These are phyloP conservation scores for Entelexis paramagnoliae DNA, from an alignment of 1,139 yeast species.

Conservation along the genomic window DNA sequence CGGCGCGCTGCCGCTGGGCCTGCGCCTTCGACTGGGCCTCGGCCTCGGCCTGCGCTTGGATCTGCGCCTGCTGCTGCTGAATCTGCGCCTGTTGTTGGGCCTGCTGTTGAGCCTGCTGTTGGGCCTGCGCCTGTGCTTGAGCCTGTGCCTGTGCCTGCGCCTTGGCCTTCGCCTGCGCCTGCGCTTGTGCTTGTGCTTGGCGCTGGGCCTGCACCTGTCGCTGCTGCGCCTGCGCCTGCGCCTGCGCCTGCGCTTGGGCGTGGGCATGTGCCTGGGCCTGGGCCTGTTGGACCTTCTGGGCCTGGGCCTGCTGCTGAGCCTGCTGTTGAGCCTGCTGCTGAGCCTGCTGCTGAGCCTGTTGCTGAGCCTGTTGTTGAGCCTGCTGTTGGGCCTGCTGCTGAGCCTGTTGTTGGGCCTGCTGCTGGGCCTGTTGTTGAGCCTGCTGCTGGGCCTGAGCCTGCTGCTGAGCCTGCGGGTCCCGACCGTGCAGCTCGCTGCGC, in stretches of 20 bases:
- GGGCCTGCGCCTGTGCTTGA: slow-evolving; percentile 14
- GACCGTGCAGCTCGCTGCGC: slow-evolving; percentile 12
- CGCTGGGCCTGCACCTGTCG: slow-evolving; percentile 21
- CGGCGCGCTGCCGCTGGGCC: slow-evolving; percentile 20
- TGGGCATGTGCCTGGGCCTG: not conserved
- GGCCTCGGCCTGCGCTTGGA: slow-evolving; percentile 10
- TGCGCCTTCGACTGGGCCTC: slow-evolving; percentile 13
- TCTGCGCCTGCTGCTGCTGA: no score
- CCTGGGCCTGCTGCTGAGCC: slow-evolving; percentile 21
- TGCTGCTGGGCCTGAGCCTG: slow-evolving; percentile 17
- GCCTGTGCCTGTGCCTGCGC: slow-evolving; percentile 26
- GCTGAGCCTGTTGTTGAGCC: slow-evolving; percentile 17
- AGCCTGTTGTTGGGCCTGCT: slow-evolving; percentile 12
- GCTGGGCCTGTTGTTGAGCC: slow-evolving; percentile 6
- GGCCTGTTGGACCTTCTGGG: not conserved
- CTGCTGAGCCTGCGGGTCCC: slow-evolving; percentile 8
- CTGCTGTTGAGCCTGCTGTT: slow-evolving; percentile 26
- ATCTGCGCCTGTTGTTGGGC: slow-evolving; percentile 23
- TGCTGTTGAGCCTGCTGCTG: slow-evolving; percentile 15
- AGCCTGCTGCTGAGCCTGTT: slow-evolving; percentile 13
- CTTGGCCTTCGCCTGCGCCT: slow-evolving; percentile 2
- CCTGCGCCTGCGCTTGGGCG: no score
- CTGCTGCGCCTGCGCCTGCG: slow-evolving; percentile 5
- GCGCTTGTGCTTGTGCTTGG: slow-evolving; percentile 20
- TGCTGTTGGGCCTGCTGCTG: slow-evolving; percentile 8